These are phyloP conservation scores for Euphorbia tirucalli DNA, from an alignment of 345 rosid genomes.

Conservation along the genomic window DNA sequence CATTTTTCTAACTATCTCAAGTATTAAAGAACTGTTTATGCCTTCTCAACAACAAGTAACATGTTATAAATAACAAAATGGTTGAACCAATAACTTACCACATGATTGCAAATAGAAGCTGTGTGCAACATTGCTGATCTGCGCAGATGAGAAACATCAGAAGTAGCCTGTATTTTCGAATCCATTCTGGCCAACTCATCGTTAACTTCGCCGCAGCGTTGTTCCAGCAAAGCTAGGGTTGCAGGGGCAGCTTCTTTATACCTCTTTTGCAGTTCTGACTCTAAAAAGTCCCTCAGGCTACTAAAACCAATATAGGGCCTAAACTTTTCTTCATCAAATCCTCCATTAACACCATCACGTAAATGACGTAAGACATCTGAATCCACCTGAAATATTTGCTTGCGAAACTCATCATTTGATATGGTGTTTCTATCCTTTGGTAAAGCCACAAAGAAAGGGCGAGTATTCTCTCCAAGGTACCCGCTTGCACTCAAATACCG, in stretches of 20 bases:
- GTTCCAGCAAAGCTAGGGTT: conserved; percentile 93
- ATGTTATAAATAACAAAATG: not conserved
- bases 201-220: conserved; percentile 71
- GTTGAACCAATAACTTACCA: conserved; percentile 47
- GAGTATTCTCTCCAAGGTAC: conserved; percentile 86
- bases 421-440: conserved; percentile 79
- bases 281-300: conserved; percentile 78
- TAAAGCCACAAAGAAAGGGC: conserved; percentile 81
- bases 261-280: conserved; percentile 89
- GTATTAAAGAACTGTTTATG: not conserved
- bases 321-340: conserved; percentile 91
- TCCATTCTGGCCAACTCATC: conserved; percentile 65
- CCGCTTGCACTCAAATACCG: conserved; percentile 92
- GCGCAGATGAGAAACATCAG: conserved; percentile 85
- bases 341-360: conserved; percentile 80
- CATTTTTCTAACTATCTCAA: not conserved
- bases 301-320: conserved; percentile 67
- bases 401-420: conserved; percentile 87
- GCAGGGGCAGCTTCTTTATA: conserved; percentile 94
- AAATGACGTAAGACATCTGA: conserved; percentile 61
- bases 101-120: conserved; percentile 82
- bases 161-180: conserved; percentile 75
- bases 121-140: conserved; percentile 80
- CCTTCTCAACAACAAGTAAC: not conserved
- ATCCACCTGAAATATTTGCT: conserved; percentile 84